phyloP scores from a whole-genome alignment of 164 flowering plant species.

The Vitis rotundifolia region DNA sequence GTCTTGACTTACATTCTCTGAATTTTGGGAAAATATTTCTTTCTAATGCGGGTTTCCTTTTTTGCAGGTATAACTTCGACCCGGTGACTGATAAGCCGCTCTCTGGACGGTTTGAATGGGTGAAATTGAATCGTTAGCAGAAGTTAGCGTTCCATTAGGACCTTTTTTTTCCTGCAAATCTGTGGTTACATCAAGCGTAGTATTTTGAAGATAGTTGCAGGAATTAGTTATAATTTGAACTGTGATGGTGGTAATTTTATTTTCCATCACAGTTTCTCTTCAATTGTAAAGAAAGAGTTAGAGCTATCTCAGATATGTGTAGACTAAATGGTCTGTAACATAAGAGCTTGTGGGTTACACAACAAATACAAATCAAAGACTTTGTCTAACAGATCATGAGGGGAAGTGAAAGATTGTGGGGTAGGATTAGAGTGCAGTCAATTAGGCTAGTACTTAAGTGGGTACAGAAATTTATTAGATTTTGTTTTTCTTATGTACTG shows the following conservation, averaged over 20 bases:
- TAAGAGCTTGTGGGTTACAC: conserved; percentile 40
- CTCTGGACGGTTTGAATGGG: conserved; percentile 51
- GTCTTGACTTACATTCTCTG: not conserved
- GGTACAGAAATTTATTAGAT: conserved; percentile 46
- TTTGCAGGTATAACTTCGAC: conserved; percentile 53
- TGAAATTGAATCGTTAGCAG: conserved; percentile 37
- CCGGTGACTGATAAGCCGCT: conserved; percentile 52
- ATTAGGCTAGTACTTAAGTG: conserved; percentile 24
- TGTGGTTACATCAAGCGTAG: conserved; percentile 22
- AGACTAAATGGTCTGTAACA: conserved; percentile 66
- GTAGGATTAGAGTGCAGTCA: conserved; percentile 23
- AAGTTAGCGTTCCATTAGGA: conserved; percentile 21
- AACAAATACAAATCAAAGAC: conserved; percentile 32
- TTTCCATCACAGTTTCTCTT: conserved; percentile 36
- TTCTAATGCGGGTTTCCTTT: not conserved
- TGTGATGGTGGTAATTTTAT: conserved; percentile 36
- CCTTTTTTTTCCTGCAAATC: conserved; percentile 26
- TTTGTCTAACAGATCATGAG: conserved; percentile 61
- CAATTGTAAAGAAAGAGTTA: conserved; percentile 50
- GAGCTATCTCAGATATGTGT: conserved; percentile 37
- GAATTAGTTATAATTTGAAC: conserved; percentile 21
- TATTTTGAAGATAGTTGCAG: conserved; percentile 29
- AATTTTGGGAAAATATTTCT: not conserved
- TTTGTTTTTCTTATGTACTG: conserved; percentile 25
- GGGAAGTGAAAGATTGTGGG: conserved; percentile 10